Conservation (phyloP, 176 grass and related monocot genomes). For the Phragmites australis region DNA sequence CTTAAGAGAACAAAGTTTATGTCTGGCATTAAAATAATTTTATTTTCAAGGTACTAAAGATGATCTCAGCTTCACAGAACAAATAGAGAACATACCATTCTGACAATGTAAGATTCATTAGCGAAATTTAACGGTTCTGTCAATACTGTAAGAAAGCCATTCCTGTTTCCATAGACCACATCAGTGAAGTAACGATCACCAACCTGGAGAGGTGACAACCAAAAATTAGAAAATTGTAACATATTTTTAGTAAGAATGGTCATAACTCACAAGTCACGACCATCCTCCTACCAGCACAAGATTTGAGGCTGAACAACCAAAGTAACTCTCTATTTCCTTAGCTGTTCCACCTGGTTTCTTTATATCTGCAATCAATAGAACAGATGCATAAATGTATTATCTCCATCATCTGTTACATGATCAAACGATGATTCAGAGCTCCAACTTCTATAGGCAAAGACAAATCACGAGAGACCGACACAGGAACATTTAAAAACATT, state of each 20-base stretch:
- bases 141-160: conserved; percentile 87
- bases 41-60: neutral
- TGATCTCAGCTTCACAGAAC: neutral
- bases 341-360: conserved; percentile 87
- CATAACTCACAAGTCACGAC: neutral
- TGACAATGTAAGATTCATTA: conserved; percentile 77
- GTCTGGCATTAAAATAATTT: neutral
- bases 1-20: conserved; percentile 20
- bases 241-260: neutral
- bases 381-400: neutral
- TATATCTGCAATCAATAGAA: conserved; percentile 53
- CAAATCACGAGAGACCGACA: conserved; percentile 11
- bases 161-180: conserved; percentile 85
- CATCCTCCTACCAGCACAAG: conserved; percentile 72
- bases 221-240: conserved; percentile 27
- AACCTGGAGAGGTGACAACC: conserved; percentile 53
- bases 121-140: conserved; percentile 73
- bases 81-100: conserved; percentile 53
- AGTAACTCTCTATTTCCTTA: conserved; percentile 93
- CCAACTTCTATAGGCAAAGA: neutral
- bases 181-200: conserved; percentile 95
- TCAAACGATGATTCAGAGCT: neutral
- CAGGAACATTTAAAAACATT: neutral
- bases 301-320: conserved; percentile 75
- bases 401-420: neutral